phyloP scores from a whole-genome alignment of 1,139 yeast species.

The Lodderomyces parapsilosis region DNA sequence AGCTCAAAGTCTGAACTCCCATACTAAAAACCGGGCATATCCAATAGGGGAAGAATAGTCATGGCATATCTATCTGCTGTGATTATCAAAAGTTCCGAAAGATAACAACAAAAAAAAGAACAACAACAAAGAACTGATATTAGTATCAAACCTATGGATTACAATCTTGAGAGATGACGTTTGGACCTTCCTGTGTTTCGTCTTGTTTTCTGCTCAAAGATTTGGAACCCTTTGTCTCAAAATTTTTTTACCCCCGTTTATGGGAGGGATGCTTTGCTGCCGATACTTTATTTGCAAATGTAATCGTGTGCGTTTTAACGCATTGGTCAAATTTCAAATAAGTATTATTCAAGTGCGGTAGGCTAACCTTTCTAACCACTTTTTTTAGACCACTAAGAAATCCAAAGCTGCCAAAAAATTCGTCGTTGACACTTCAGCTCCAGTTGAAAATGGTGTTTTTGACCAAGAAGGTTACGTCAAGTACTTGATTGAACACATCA shows the following conservation, averaged over 20 bases:
- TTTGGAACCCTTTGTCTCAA: conserved; percentile 2
- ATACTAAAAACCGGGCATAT: background rate
- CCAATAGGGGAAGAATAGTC: no score
- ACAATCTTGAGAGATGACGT: background rate
- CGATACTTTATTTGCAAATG: conserved; percentile 16
- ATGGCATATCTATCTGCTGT: no score
- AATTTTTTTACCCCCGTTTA: conserved; percentile 1
- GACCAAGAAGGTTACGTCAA: conserved; percentile 98
- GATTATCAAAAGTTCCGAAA: background rate
- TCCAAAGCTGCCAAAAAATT: conserved; percentile 81
- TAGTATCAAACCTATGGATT: background rate
- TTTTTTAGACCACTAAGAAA: conserved; percentile 71
- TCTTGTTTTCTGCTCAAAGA: background rate
- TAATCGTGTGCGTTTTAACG: no score
- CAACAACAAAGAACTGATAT: background rate
- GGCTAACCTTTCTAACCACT: conserved; percentile 47
- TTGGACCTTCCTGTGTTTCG: background rate
- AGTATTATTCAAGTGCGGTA: conserved; percentile 43
- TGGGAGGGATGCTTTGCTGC: conserved; percentile 16
- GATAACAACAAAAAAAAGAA: no score
- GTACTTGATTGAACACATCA: conserved; percentile 98
- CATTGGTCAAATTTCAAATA: no score
- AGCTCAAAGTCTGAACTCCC: background rate
- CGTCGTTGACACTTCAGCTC: conserved; percentile 96
- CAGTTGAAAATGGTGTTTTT: conserved; percentile 95